Evolutionary conservation across 1,284 basidiomycete species (phyloP), one percentile per base, ranked within the genome.

Genomic region (Trametes polyzona): DNA sequence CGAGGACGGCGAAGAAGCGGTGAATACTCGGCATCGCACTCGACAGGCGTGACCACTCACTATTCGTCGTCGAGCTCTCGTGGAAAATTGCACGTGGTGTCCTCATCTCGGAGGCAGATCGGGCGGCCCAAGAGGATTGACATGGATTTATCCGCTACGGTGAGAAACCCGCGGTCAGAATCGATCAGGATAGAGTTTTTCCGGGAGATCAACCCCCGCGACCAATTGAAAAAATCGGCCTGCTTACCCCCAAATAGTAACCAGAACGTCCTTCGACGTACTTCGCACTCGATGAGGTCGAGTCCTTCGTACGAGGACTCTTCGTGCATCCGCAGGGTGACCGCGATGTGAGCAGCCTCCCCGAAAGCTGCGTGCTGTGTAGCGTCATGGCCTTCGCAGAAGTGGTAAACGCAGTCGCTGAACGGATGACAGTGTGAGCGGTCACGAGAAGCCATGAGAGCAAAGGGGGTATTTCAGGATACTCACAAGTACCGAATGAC

Each of bases 61-160:
- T 91, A 92, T 75, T 92, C 90, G 70, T 92, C 90, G 72, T 92
- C 90, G 54, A 92, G 76, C 73, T 92, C 90, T 72, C 88, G 89
- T 30, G 90, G 90, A 74, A 92, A 92, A 71, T 91, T 88, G 21
- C 92, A 85, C 32, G 90, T 92, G 71, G 90, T 93, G 69, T 95
- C 93, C 68, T 93, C 90, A 68, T 94, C 91, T 53, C 91, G 84
- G 66, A 93, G 79, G 69, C 86, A 89, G 58, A 93, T 89, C 27
- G 92, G 90, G 50, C 88, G 80, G 11, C 89, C 90, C 36, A 94
- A 78, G 23, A 93, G 77, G 62, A 92, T 88, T 42, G 88, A 88
- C 84, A 89, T 90, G n/a, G 91, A 93, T 73, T 93, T 93, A 73
- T 94, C 92, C 65, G 90, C 91, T 91, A 69, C 41, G 49, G 51